These are phyloP conservation scores for Kuraishia cidri DNA, from an alignment of 805 yeast species.

Conservation along the genomic window DNA sequence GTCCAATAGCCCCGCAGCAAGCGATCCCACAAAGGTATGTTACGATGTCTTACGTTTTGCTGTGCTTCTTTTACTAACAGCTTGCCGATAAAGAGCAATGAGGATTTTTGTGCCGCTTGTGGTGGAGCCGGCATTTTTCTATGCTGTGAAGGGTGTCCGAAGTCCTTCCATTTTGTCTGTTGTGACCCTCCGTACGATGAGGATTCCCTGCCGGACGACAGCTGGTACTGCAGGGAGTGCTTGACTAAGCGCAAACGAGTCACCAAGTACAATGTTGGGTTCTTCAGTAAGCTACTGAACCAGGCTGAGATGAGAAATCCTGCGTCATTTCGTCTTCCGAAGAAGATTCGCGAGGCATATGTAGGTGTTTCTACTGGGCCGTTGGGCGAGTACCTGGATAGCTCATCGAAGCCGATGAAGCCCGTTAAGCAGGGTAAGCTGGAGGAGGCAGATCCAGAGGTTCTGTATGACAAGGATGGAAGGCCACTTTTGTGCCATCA, in stretches of 20 bases:
- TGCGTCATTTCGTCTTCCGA: conserved; percentile 61
- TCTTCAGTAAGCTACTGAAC: conserved; percentile 49
- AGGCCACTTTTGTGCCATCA: conserved; percentile 63
- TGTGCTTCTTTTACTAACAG: background rate
- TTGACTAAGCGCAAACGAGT: conserved; percentile 23
- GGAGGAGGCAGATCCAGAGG: conserved; percentile 52
- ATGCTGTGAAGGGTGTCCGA: conserved; percentile 92
- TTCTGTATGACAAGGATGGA: conserved; percentile 59
- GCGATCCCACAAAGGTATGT: conserved; percentile 21
- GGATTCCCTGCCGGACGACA: conserved; percentile 68
- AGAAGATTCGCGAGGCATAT: conserved; percentile 58
- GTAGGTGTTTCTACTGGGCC: conserved; percentile 61
- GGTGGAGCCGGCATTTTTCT: conserved; percentile 83
- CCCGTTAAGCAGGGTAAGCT: conserved; percentile 31
- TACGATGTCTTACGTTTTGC: background rate
- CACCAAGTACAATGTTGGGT: conserved; percentile 25
- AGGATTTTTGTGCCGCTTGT: conserved; percentile 88
- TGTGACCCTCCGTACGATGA: conserved; percentile 85
- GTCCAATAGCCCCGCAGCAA: conserved; percentile 9
- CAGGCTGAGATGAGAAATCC: conserved; percentile 54
- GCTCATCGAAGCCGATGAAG: conserved; percentile 41
- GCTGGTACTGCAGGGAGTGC: conserved; percentile 87
- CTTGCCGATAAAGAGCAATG: conserved; percentile 35
- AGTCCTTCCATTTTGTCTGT: conserved; percentile 86
- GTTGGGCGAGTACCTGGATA: conserved; percentile 66